These are phyloP conservation scores for Amphichorda felina DNA, from an alignment of 2,329 filamentous ascomycete species.

Conservation along the genomic window DNA sequence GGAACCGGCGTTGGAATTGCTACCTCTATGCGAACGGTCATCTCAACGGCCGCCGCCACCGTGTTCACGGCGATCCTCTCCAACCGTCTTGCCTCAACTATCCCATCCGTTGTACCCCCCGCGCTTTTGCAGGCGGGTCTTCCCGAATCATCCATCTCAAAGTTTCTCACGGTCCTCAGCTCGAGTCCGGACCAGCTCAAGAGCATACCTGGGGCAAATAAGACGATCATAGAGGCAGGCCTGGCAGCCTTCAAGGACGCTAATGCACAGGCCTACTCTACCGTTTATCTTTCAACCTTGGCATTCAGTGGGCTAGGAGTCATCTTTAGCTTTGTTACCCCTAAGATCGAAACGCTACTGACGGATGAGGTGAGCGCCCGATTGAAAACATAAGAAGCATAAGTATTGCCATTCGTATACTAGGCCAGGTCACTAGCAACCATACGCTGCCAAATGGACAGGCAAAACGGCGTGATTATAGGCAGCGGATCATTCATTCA, in stretches of 20 bases:
- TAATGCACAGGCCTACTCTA: slow-evolving; percentile 14
- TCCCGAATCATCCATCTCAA: slow-evolving; percentile 11
- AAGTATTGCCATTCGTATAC: too few relatives aligned
- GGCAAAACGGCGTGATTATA: too few relatives aligned
- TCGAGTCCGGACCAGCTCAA: slow-evolving; percentile 2
- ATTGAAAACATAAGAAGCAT: too few relatives aligned
- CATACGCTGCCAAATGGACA: too few relatives aligned
- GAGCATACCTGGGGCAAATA: slow-evolving; percentile 12
- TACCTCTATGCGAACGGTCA: slow-evolving; percentile 10
- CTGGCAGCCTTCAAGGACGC: slow-evolving; percentile 14
- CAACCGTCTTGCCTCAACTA: slow-evolving; percentile 9
- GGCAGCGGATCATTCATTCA: too few relatives aligned
- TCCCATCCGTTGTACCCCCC: slow-evolving; percentile 9
- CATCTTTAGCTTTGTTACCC: slow-evolving; percentile 4
- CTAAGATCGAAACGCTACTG: slow-evolving; percentile 6
- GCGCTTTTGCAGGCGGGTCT: slow-evolving; percentile 15
- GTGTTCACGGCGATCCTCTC: slow-evolving; percentile 17
- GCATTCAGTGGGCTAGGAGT: slow-evolving; percentile 14
- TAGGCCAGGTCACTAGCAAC: too few relatives aligned
- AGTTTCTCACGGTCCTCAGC: slow-evolving; percentile 13
- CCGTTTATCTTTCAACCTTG: slow-evolving; percentile 15
- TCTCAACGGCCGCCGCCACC: slow-evolving; percentile 10
- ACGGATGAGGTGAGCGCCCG: too few relatives aligned
- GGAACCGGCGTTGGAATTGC: slow-evolving; percentile 14
- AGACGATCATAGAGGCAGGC: slow-evolving; percentile 12